phyloP scores from a whole-genome alignment of 2,329 filamentous ascomycete genomes.

The Thielaviopsis ethacetica region DNA sequence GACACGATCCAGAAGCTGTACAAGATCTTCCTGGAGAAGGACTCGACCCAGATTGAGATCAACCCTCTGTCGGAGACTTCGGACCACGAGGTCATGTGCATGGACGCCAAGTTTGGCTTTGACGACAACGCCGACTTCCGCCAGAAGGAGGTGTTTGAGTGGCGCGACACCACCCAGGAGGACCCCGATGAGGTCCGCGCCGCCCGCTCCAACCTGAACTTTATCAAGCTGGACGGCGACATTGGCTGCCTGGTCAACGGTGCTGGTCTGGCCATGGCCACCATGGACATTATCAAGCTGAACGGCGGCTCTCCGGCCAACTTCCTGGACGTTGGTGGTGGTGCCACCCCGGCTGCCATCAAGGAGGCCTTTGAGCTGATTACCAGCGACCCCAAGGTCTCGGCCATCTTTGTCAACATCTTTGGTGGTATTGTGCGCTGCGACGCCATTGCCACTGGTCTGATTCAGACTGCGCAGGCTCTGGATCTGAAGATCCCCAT shows the following conservation, averaged over 20 bases:
- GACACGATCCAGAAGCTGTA: conserved; percentile 97
- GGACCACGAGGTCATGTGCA: conserved; percentile 94
- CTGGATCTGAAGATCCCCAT: conserved; percentile 96
- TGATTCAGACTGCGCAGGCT: conserved; percentile 85
- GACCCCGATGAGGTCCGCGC: conserved; percentile 96
- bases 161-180: conserved; percentile 90
- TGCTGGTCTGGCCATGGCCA: conserved; percentile 97
- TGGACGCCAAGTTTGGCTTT: conserved; percentile 98
- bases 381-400: conserved; percentile 94
- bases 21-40: conserved; percentile 96
- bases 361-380: conserved; percentile 97
- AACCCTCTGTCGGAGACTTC: conserved; percentile 97
- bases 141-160: conserved; percentile 88
- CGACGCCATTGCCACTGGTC: conserved; percentile 88
- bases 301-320: conserved; percentile 93
- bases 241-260: conserved; percentile 99
- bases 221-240: conserved; percentile 99
- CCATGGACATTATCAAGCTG: conserved; percentile 99
- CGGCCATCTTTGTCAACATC: conserved; percentile 99
- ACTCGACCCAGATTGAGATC: conserved; percentile 98
- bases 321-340: conserved; percentile 97
- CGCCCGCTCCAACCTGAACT: conserved; percentile 88
- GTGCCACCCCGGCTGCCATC: conserved; percentile 91
- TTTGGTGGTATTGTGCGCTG: conserved; percentile 98
- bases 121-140: conserved; percentile 98